phyloP scores from a whole-genome alignment of 2,329 filamentous ascomycete genomes.

The Alternaria longipes region DNA sequence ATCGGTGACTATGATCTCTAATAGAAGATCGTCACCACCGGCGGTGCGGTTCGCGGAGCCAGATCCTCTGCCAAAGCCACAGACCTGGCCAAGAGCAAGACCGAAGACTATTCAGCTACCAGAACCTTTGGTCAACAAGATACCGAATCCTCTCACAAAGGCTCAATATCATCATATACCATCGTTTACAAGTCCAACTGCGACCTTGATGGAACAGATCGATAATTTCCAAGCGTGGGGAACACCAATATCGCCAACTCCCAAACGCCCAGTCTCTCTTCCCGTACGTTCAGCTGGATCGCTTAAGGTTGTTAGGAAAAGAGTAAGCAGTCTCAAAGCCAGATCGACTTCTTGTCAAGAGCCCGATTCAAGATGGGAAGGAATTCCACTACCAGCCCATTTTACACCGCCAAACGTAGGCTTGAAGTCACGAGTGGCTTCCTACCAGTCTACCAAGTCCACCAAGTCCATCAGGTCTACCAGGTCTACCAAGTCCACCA shows the following conservation, averaged over 20 bases:
- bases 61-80: slow-evolving; percentile 21
- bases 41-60: slow-evolving; percentile 39
- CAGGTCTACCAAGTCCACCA: slow-evolving; percentile 3
- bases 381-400: slow-evolving; percentile 26
- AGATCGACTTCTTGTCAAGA: slow-evolving; percentile 21
- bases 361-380: slow-evolving; percentile 25
- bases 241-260: slow-evolving; percentile 14
- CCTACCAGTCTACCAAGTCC: slow-evolving; percentile 32
- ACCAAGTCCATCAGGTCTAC: background rate
- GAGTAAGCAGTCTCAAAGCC: slow-evolving; percentile 16
- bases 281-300: slow-evolving; percentile 14
- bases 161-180: slow-evolving; percentile 15
- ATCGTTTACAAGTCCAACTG: slow-evolving; percentile 12
- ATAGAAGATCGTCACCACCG: slow-evolving; percentile 29
- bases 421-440: slow-evolving; percentile 26
- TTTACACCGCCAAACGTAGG: slow-evolving; percentile 23
- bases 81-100: slow-evolving; percentile 8
- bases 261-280: slow-evolving; percentile 11
- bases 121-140: slow-evolving; percentile 13
- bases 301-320: slow-evolving; percentile 12
- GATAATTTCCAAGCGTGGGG: slow-evolving; percentile 8
- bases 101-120: slow-evolving; percentile 10
- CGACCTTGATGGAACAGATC: slow-evolving; percentile 15
- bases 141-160: slow-evolving; percentile 15
- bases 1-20: slow-evolving; percentile 19